These are phyloP conservation scores for Apiosordaria backusii DNA, from an alignment of 495 filamentous ascomycete genomes.

Conservation along the genomic window DNA sequence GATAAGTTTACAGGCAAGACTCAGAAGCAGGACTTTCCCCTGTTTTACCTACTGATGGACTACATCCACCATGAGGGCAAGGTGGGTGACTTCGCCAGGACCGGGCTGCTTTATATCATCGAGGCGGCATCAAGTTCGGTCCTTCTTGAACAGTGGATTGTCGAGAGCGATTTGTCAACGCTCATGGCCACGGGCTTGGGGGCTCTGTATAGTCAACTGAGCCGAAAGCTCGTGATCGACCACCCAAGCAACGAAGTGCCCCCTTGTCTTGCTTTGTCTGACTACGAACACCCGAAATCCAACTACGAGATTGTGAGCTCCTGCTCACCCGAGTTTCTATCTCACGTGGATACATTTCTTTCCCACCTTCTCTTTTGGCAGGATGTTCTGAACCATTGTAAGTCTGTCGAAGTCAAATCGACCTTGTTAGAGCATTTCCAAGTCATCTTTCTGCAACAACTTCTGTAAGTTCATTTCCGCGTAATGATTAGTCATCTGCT, in stretches of 20 bases:
- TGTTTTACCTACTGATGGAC: constrained; percentile 93
- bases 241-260: constrained; percentile 64
- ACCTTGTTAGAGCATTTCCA: constrained; percentile 96
- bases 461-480: constrained; percentile 61
- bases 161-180: constrained; percentile 93
- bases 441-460: constrained; percentile 89
- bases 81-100: constrained; percentile 95
- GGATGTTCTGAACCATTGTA: constrained; percentile 93
- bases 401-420: constrained; percentile 83
- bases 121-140: constrained; percentile 83
- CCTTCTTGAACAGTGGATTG: constrained; percentile 87
- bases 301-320: constrained; percentile 66
- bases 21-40: constrained; percentile 87
- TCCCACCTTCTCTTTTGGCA: constrained; percentile 97
- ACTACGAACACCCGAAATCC: constrained; percentile 63
- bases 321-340: constrained; percentile 65
- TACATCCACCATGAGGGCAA: constrained; percentile 93
- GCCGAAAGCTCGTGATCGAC: constrained; percentile 65
- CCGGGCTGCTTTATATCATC: constrained; percentile 90
- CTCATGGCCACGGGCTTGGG: constrained; percentile 95
- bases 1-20: constrained; percentile 79
- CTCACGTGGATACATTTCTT: constrained; percentile 85
- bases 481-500: not conserved
- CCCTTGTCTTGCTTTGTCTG: constrained; percentile 78
- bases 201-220: constrained; percentile 93